Base-by-base conservation (phyloP, 768 basidiomycete genomes). In the Fistulinella prunicolor region DNA sequence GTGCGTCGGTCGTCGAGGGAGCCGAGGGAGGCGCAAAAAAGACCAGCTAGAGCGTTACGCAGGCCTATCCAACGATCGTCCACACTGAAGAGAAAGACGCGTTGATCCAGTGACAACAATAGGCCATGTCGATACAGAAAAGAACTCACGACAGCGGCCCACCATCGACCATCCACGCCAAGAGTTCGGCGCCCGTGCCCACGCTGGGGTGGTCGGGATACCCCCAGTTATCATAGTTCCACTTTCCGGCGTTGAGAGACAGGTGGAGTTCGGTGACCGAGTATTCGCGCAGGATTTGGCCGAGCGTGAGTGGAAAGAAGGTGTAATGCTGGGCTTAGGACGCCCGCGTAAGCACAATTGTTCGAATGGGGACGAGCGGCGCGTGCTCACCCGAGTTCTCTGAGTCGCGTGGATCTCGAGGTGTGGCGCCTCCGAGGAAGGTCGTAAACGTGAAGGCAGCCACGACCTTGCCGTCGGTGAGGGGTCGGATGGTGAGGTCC, bases 1-100 rank as follows among this genome's bases (percentile, higher is more conserved):
- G 89, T 94, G 37, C 84, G 82, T 35, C 83, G 76, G 42, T 85
- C 80, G 60, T 91, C 83, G 26, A 91, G 68, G 38, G 82, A 79
- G 13, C 86, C 89, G 0, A 97, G 76, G 4, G 92, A 93, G 9
- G 95, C 92, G 58, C 96, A 98, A 70, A 99, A 97, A 4, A 97
- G 73, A 17, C 96, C 96, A 0, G 93, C 86, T 2, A 97, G 76
- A 7, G 91, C 86, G 59, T 95, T 94, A 20, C 92, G 83, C 4
- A 96, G 77, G 8, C 85, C 86, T 50, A 77, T 76, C 94, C 94
- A 97, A 22, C 88, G 81, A 38, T 78, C 73, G 51, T 90, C 86
- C 24, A 86, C 70, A 19, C 89, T 92, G 57, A 29, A 23, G 49
- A 24, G 10, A 10, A 32, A 13, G 16, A 19, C 9, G 16, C 2